A percentile compares a stretch with the other conserved stretches of the same genome.
phyloP scores from a whole-genome alignment of 306 rosid genomes.

The Crataegus laevigata region DNA sequence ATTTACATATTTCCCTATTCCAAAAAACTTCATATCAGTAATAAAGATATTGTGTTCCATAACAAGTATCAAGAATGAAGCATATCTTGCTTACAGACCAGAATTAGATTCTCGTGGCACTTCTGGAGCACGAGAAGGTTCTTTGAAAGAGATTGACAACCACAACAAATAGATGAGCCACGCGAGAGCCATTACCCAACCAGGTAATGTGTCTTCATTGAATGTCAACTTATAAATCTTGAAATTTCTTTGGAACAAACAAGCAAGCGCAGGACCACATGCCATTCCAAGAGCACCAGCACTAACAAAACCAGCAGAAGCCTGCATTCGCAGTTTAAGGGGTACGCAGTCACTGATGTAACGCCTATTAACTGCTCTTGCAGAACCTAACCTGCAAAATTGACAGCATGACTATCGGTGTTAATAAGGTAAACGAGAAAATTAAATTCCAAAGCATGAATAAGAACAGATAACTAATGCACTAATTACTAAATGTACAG shows the following conservation, averaged over 20 bases:
- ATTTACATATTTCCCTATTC: conserved; percentile 33
- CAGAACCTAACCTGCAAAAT: conserved; percentile 42
- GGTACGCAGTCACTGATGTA: conserved; percentile 51
- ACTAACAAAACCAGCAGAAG: conserved; percentile 68
- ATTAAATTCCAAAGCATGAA: neutral
- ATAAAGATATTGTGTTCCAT: neutral
- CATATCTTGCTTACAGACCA: conserved; percentile 20
- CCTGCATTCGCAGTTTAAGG: conserved; percentile 35
- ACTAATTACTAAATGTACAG: neutral
- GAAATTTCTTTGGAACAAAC: conserved; percentile 32
- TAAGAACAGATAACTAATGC: no score
- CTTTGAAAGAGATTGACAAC: conserved; percentile 34
- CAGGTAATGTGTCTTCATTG: conserved; percentile 47
- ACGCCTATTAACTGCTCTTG: conserved; percentile 47
- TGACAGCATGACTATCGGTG: neutral
- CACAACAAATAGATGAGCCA: conserved; percentile 41
- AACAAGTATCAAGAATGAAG: neutral
- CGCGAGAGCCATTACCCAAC: conserved; percentile 47
- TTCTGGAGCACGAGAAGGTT: conserved; percentile 24
- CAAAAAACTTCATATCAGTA: neutral
- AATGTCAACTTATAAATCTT: conserved; percentile 40
- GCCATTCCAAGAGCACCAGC: conserved; percentile 76
- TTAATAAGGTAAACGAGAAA: neutral
- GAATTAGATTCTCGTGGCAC: conserved; percentile 9
- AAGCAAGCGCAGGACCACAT: conserved; percentile 51